Evolutionary conservation across 176 grass and related monocot genomes (phyloP).

Genomic region (Oryza rufipogon): DNA sequence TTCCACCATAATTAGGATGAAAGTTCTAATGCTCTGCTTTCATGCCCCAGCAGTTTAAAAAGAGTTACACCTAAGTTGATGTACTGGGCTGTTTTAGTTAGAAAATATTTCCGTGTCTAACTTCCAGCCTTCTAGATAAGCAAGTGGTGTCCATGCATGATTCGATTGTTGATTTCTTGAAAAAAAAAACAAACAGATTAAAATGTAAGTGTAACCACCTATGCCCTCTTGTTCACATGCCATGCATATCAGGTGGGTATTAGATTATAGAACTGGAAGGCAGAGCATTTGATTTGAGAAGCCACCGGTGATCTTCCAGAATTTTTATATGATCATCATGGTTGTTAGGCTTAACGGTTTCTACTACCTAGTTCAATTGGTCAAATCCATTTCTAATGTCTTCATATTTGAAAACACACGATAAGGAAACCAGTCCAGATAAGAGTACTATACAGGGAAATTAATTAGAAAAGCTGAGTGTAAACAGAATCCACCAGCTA

Average conservation of each 20-base stretch:
- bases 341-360: slow-evolving; percentile 29
- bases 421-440: slow-evolving; percentile 9
- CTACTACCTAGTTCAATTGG: background rate
- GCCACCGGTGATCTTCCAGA: background rate
- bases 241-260: background rate
- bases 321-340: background rate
- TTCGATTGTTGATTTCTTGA: background rate
- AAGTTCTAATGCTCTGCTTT: background rate
- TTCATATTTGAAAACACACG: background rate
- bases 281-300: background rate
- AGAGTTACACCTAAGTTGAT: background rate
- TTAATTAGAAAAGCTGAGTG: background rate
- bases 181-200: background rate
- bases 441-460: background rate
- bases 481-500: slow-evolving; percentile 45
- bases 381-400: slow-evolving; percentile 16
- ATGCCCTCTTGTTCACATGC: background rate
- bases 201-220: background rate
- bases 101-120: background rate
- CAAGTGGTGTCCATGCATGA: background rate
- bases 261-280: background rate
- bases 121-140: background rate
- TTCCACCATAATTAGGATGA: background rate
- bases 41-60: too few species aligned
- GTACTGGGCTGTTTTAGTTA: background rate